Base-by-base conservation (phyloP, 805 yeast species). In the Yamadazyma sp. region DNA sequence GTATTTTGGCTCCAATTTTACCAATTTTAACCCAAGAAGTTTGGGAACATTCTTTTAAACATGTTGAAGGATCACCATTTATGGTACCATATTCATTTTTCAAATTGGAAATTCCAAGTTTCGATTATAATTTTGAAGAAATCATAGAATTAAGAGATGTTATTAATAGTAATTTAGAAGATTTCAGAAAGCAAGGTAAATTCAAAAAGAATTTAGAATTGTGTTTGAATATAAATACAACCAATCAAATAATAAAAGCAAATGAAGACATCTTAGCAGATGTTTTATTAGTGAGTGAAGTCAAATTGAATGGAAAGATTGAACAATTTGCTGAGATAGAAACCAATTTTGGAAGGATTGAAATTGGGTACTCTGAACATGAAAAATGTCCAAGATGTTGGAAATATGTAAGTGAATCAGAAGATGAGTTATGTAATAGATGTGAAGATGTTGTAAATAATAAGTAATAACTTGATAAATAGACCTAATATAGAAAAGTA, bases 371-470 rank as follows among this genome's bases (percentile, higher is more conserved):
- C 4, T 72, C 87, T 0, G 35, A 49, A 0, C 51, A 64, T 2
- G 60, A 62, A 34, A 88, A 88, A 50, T 93, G 98, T 55, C 95
- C 96, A 5, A 74, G 98, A 54, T 93, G 98, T 60, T 93, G 98
- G 98, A 86, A 86, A 50, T 79, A 62, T 52, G 75, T 75, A 6
- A 65, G 94, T 0, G 57, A 50, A 0, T 47, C 42, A 0, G 78
- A 70, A 23, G 76, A 76, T 8, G 56, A 55, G 1, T 61, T 88
- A 19, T 91, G 98, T 56, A 27, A 35, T 1, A 73, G 93, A 46
- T 91, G 98, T 61, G 57, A 60, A 9, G 43, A 47, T 1, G 79
- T 71, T 6, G 42, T 49, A 14, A 28, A 39, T 22, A 9, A 11
- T 22, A 22, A 22, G 11, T 24, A 24, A n/a, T 24, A 23, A 23